These are phyloP conservation scores for Amorphotheca resinae DNA, from an alignment of 495 filamentous ascomycete species.

Conservation along the genomic window DNA sequence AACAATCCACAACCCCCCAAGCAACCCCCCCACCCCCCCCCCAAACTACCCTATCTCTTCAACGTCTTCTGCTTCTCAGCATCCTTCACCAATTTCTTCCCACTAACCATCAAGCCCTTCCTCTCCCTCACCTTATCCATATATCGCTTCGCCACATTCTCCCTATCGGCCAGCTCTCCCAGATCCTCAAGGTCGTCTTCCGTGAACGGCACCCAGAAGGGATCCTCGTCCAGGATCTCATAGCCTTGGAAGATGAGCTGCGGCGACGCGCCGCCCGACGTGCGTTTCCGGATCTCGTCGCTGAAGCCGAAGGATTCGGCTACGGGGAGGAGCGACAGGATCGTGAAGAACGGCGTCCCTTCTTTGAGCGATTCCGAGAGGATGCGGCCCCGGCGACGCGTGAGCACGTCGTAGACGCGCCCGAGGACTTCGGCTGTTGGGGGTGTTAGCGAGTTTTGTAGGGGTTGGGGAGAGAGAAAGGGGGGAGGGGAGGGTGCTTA, in stretches of 20 bases:
- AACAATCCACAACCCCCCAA: too few species aligned
- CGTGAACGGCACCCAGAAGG: constrained; percentile 93
- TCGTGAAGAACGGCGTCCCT: constrained; percentile 92
- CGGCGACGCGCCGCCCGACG: constrained; percentile 78
- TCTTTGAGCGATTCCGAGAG: constrained; percentile 85
- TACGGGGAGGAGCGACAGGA: constrained; percentile 73
- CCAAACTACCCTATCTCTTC: constrained; percentile 63
- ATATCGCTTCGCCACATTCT: constrained; percentile 93
- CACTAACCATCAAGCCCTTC: constrained; percentile 80
- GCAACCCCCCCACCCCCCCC: too few species aligned
- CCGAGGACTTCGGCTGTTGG: constrained; percentile 77
- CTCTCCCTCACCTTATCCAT: constrained; percentile 75
- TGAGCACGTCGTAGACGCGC: constrained; percentile 86
- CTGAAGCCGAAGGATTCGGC: constrained; percentile 92
- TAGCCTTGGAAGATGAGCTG: constrained; percentile 90
- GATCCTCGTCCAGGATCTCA: constrained; percentile 83
- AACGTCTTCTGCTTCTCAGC: constrained; percentile 99
- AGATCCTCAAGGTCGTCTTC: constrained; percentile 96
- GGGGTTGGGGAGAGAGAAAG: neutral
- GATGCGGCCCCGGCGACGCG: constrained; percentile 78
- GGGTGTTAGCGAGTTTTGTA: constrained; percentile 40
- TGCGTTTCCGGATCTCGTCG: constrained; percentile 91
- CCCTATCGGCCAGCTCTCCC: constrained; percentile 79
- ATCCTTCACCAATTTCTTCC: constrained; percentile 66
- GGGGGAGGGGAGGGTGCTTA: constrained; percentile 29